phyloP scores from a whole-genome alignment of 441 rosid species.

The Populus hybrid region DNA sequence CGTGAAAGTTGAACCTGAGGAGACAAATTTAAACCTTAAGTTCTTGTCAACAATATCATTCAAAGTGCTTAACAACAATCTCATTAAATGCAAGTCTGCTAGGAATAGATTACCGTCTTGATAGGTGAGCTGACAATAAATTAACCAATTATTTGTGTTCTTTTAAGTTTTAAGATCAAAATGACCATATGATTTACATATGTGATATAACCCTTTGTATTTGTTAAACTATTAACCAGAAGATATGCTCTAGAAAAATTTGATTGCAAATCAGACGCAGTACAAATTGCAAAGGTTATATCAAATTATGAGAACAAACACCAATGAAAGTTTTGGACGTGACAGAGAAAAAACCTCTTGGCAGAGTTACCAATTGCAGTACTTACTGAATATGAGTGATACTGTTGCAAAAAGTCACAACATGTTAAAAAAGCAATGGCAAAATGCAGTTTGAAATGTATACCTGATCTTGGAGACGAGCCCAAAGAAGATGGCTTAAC shows the following conservation, averaged over 20 bases:
- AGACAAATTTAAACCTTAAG: slow-evolving; percentile 12
- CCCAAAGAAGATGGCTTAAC: slow-evolving; percentile 54
- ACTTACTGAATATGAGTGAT: background rate
- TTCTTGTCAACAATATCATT: background rate
- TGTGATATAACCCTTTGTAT: background rate
- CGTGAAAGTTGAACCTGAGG: slow-evolving; percentile 43
- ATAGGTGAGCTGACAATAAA: background rate
- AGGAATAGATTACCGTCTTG: background rate
- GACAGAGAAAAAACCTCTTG: background rate
- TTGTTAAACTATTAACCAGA: background rate
- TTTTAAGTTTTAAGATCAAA: background rate
- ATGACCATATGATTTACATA: background rate
- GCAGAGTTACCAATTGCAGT: background rate
- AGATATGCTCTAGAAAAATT: background rate
- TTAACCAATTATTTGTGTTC: background rate
- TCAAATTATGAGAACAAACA: background rate
- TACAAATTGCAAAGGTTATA: background rate
- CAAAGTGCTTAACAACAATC: background rate
- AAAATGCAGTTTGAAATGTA: background rate
- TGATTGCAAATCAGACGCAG: background rate
- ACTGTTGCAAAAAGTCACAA: background rate
- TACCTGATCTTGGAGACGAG: slow-evolving; percentile 69
- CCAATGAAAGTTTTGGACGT: background rate
- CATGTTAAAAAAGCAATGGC: background rate
- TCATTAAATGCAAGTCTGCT: background rate